Conservation (phyloP, 495 filamentous ascomycete species). For the Rhypophila decipiens region DNA sequence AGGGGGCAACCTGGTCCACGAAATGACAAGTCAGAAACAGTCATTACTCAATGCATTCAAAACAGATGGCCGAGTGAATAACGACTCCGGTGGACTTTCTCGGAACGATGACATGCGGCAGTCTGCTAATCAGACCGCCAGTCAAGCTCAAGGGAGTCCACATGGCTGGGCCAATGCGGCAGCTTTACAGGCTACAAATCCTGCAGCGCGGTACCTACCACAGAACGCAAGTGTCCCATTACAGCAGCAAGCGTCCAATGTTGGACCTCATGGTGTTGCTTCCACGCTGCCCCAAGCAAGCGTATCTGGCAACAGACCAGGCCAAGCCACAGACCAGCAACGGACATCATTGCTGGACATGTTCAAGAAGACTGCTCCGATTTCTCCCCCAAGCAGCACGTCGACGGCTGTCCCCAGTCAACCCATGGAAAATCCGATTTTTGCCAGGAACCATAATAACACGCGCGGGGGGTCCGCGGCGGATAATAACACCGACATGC, state of each 20-base stretch:
- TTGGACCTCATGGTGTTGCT: not conserved
- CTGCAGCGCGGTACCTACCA: slow-evolving; percentile 18
- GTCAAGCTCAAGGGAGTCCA: slow-evolving; percentile 8
- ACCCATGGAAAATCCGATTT: too few relatives aligned
- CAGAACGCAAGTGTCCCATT: slow-evolving; percentile 8
- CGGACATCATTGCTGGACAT: slow-evolving; percentile 40
- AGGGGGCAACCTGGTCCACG: slow-evolving; percentile 44
- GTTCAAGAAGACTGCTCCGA: slow-evolving; percentile 37
- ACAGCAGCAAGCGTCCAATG: slow-evolving; percentile 5
- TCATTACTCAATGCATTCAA: slow-evolving; percentile 63
- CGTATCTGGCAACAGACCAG: slow-evolving; percentile 14
- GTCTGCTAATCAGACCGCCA: slow-evolving; percentile 13
- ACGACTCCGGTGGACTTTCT: slow-evolving; percentile 5
- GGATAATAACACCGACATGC: too few relatives aligned
- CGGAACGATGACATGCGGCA: slow-evolving; percentile 6
- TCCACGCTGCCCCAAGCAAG: slow-evolving; percentile 3
- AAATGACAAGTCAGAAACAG: slow-evolving; percentile 58
- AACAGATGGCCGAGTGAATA: slow-evolving; percentile 14
- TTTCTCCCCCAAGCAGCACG: slow-evolving; percentile 20
- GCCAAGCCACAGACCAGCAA: slow-evolving; percentile 37
- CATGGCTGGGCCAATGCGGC: slow-evolving; percentile 10
- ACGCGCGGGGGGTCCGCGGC: too few relatives aligned
- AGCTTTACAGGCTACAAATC: slow-evolving; percentile 7
- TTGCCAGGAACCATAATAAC: too few relatives aligned
- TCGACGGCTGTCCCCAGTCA: slow-evolving; percentile 10